A percentile compares a stretch with the other conserved stretches of the same genome.
Evolutionary conservation across 306 rosid species (phyloP).

Genomic region (Dalbergia oliveri): DNA sequence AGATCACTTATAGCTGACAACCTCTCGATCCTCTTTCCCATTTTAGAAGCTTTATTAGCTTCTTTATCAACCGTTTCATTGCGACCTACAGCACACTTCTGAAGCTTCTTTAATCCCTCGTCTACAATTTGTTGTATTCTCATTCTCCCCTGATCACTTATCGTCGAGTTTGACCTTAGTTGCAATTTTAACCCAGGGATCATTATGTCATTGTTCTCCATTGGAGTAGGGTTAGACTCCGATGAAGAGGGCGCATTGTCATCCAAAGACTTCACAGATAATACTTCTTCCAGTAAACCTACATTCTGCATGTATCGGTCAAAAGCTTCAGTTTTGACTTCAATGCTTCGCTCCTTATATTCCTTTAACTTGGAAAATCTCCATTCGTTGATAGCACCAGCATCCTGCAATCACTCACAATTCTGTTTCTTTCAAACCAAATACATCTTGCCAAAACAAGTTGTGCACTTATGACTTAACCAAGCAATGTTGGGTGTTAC

Average conservation of each 20-base stretch:
- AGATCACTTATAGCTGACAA: conserved; percentile 71
- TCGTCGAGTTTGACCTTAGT: conserved; percentile 65
- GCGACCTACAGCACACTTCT: conserved; percentile 52
- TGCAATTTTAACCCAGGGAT: conserved; percentile 67
- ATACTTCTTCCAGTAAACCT: conserved; percentile 81
- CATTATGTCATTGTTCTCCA: conserved; percentile 59
- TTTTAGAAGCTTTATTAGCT: conserved; percentile 57
- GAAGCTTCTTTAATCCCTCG: conserved; percentile 70
- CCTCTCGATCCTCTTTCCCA: conserved; percentile 58
- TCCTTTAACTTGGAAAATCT: conserved; percentile 92
- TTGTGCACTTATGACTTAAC: conserved; percentile 2
- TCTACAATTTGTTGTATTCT: conserved; percentile 76
- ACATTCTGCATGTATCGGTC: conserved; percentile 89
- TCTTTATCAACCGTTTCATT: conserved; percentile 61
- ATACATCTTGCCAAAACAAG: conserved; percentile 26
- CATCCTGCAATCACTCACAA: conserved; percentile 73
- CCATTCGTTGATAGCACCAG: conserved; percentile 89
- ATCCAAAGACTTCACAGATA: conserved; percentile 65
- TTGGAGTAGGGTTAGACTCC: conserved; percentile 48
- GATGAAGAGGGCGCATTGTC: conserved; percentile 56
- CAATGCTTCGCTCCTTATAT: conserved; percentile 72
- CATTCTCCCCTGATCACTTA: conserved; percentile 65
- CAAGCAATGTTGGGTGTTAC: conserved; percentile 2
- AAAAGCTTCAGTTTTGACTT: conserved; percentile 88
- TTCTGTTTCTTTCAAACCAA: conserved; percentile 47